phyloP scores from a whole-genome alignment of 2,329 filamentous ascomycete genomes.

The Macrophomina phaseolina region DNA sequence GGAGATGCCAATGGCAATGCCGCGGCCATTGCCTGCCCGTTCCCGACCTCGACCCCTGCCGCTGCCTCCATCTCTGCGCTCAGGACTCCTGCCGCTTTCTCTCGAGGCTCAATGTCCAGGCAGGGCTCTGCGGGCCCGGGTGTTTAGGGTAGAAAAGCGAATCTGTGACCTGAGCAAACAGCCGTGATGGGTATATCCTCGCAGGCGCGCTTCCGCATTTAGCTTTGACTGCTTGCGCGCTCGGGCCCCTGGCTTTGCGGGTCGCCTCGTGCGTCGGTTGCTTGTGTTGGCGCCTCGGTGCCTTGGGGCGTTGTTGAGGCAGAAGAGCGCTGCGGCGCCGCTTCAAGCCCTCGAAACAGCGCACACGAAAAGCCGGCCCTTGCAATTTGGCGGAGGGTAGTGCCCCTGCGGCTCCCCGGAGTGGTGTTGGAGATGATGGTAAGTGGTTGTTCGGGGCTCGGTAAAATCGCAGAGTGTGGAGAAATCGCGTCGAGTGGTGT shows the following conservation, averaged over 20 bases:
- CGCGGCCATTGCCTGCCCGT: not conserved
- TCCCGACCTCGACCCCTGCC: not conserved
- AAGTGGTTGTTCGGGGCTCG: not conserved
- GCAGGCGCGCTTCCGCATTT: not conserved
- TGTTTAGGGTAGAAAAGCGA: constrained; percentile 12
- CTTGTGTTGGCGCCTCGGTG: not conserved
- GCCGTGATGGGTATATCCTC: constrained; percentile 5
- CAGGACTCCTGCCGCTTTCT: not conserved
- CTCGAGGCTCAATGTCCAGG: not conserved
- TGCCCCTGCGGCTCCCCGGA: not conserved
- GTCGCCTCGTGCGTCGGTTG: constrained; percentile 11
- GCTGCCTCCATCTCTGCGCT: not conserved
- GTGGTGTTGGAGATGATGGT: not conserved
- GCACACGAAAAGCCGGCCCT: not conserved
- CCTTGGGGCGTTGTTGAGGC: not conserved
- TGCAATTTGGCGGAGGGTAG: not conserved
- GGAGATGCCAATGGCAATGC: not conserved
- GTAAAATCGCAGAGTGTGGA: not conserved
- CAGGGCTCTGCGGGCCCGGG: not conserved
- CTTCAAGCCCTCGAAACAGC: not conserved
- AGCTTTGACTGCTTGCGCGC: not conserved
- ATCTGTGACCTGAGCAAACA: constrained; percentile 7
- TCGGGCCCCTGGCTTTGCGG: not conserved
- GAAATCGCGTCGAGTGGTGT: not conserved
- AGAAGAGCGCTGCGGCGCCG: not conserved